Evolutionary conservation across 305 asterid genomes (phyloP).

Genomic region (Euphrasia arctica): DNA sequence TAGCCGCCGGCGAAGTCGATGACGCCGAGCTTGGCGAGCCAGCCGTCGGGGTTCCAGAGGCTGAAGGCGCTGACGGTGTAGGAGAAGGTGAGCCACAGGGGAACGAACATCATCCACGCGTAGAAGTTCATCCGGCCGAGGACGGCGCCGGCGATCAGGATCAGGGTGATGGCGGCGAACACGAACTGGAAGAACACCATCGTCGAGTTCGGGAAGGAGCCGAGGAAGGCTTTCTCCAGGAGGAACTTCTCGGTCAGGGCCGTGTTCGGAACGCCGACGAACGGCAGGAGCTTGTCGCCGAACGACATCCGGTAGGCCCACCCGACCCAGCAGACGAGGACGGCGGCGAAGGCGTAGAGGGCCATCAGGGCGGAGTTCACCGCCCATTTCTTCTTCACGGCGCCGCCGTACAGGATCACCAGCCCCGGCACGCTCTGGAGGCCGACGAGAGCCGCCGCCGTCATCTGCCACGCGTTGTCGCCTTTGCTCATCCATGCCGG

Average conservation of each 20-base stretch:
- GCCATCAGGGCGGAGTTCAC: conserved; percentile 77
- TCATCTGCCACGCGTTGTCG: conserved; percentile 70
- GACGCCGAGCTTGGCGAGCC: conserved; percentile 40
- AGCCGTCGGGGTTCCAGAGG: conserved; percentile 48
- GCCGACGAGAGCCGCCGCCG: conserved; percentile 56
- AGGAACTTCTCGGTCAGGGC: conserved; percentile 46
- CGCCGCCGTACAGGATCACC: conserved; percentile 59
- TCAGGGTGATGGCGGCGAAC: conserved; percentile 57
- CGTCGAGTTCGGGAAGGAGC: conserved; percentile 52
- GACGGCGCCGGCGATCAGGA: conserved; percentile 60
- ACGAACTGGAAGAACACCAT: conserved; percentile 69
- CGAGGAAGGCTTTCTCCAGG: conserved; percentile 34
- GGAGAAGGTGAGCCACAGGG: conserved; percentile 61
- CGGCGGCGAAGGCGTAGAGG: conserved; percentile 58
- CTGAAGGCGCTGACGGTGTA: conserved; percentile 58
- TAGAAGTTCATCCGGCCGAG: conserved; percentile 61
- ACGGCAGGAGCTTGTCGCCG: conserved; percentile 45
- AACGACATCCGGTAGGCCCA: conserved; percentile 60
- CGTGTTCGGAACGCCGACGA: conserved; percentile 45
- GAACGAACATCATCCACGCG: conserved; percentile 73
- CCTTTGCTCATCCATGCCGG: conserved; percentile 64
- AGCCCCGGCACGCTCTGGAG: conserved; percentile 66
- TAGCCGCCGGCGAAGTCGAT: conserved; percentile 65
- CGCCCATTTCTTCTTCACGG: conserved; percentile 67
- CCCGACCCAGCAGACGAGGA: conserved; percentile 57